Evolutionary conservation across 2,329 filamentous ascomycete genomes (phyloP).

Genomic region (Colletotrichum tamarilloi): DNA sequence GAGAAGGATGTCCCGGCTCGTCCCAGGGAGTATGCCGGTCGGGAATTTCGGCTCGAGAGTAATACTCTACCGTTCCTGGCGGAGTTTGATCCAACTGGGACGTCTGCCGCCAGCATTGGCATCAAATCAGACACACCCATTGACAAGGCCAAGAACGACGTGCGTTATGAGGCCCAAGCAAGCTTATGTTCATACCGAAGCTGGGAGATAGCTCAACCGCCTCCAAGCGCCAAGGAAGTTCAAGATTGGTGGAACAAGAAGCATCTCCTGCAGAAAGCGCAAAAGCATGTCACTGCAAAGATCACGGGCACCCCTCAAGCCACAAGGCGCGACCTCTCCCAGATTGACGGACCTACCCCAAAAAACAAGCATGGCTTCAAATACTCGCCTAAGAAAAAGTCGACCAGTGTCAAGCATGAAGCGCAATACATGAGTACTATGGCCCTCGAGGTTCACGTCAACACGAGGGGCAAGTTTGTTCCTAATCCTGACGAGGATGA

Average conservation of each 20-base stretch:
- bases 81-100: slow-evolving; percentile 75
- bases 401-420: slow-evolving; percentile 83
- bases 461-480: slow-evolving; percentile 81
- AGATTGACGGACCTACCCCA: slow-evolving; percentile 90
- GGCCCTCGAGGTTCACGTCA: slow-evolving; percentile 93
- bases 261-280: slow-evolving; percentile 33
- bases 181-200: slow-evolving; percentile 69
- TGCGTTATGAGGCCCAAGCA: slow-evolving; percentile 59
- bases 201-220: slow-evolving; percentile 81
- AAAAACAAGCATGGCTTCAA: slow-evolving; percentile 85
- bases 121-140: slow-evolving; percentile 57
- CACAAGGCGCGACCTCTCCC: slow-evolving; percentile 68
- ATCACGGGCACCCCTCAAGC: slow-evolving; percentile 33
- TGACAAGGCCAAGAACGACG: slow-evolving; percentile 64
- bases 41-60: slow-evolving; percentile 83
- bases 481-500: slow-evolving; percentile 94
- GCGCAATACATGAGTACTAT: slow-evolving; percentile 96
- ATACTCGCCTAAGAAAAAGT: slow-evolving; percentile 81
- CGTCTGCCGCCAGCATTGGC: slow-evolving; percentile 65
- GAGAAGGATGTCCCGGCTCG: slow-evolving; percentile 85
- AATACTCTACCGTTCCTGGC: slow-evolving; percentile 83
- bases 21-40: slow-evolving; percentile 85
- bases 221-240: slow-evolving; percentile 79
- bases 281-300: slow-evolving; percentile 30
- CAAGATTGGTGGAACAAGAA: slow-evolving; percentile 70